Percentiles rank a stretch among this genome's conserved stretches.
phyloP scores from a whole-genome alignment of 2,329 filamentous ascomycete genomes.

The Clonostachys rosea region DNA sequence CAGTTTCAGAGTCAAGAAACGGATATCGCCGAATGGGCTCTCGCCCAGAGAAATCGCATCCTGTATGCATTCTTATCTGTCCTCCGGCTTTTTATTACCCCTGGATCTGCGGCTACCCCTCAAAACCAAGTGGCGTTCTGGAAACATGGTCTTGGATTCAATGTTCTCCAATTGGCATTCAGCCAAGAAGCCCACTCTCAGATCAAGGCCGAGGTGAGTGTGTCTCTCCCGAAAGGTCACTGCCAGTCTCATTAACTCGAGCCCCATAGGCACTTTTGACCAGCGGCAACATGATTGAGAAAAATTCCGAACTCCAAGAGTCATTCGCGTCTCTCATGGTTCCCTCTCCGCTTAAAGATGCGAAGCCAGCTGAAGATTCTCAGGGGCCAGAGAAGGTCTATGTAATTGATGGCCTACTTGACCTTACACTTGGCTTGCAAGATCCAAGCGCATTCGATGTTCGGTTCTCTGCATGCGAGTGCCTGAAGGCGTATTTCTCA shows the following conservation, averaged over 20 bases:
- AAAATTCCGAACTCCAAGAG: constrained; percentile 77
- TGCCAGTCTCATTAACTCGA: constrained; percentile 2
- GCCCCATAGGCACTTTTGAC: constrained; percentile 65
- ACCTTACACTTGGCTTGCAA: constrained; percentile 69
- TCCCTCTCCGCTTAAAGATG: constrained; percentile 45
- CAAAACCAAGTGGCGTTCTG: constrained; percentile 85
- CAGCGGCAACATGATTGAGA: constrained; percentile 83
- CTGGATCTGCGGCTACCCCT: constrained; percentile 73
- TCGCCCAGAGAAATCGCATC: constrained; percentile 80
- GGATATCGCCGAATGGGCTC: constrained; percentile 70
- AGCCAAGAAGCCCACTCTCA: constrained; percentile 65
- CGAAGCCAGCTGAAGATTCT: constrained; percentile 26
- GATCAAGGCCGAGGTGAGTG: constrained; percentile 73
- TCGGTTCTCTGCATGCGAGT: constrained; percentile 80
- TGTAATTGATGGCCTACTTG: constrained; percentile 89
- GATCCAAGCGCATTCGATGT: constrained; percentile 69
- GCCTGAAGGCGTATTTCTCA: constrained; percentile 88
- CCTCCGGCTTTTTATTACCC: constrained; percentile 77
- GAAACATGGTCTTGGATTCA: constrained; percentile 73
- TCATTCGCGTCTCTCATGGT: constrained; percentile 85
- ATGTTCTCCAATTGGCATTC: constrained; percentile 81
- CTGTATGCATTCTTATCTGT: constrained; percentile 86
- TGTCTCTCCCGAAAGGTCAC: constrained; percentile 3
- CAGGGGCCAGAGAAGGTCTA: constrained; percentile 65
- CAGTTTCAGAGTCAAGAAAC: constrained; percentile 43